Conservation (phyloP, 2,329 filamentous ascomycete species). For the Sporothrix phasma region DNA sequence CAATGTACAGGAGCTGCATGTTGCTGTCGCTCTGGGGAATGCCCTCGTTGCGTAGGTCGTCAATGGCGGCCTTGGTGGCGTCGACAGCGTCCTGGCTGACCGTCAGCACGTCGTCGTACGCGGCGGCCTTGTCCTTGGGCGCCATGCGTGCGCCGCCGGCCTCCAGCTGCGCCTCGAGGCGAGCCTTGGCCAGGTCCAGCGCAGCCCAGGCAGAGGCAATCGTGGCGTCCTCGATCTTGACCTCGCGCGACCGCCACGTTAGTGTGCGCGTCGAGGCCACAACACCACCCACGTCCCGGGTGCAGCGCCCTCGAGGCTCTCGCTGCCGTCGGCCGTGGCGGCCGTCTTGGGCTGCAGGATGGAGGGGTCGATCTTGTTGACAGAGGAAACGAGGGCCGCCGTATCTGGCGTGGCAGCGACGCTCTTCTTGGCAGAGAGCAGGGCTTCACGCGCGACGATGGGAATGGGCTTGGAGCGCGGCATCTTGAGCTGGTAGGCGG, state of each 20-base stretch:
- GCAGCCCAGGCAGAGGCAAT: conserved; percentile 76
- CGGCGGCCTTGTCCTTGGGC: conserved; percentile 63
- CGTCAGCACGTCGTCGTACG: conserved; percentile 84
- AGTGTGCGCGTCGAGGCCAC: conserved; percentile 61
- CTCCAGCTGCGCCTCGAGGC: conserved; percentile 39
- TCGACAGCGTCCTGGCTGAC: conserved; percentile 91
- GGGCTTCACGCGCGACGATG: conserved; percentile 67
- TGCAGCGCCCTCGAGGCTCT: conserved; percentile 26
- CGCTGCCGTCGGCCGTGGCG: conserved; percentile 29
- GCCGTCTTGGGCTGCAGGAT: conserved; percentile 48
- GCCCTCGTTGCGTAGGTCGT: conserved; percentile 76
- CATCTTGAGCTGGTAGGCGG: conserved; percentile 83
- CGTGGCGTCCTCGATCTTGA: conserved; percentile 83
- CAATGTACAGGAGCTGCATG: conserved; percentile 89
- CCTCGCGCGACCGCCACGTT: conserved; percentile 74
- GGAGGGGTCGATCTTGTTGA: conserved; percentile 61
- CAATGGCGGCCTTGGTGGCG: conserved; percentile 84
- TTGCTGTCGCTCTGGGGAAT: conserved; percentile 72
- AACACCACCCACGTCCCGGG: conserved; percentile 22
- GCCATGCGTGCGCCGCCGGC: conserved; percentile 36
- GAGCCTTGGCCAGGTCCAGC: conserved; percentile 46
- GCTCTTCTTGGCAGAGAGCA: conserved; percentile 52
- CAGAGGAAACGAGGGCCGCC: conserved; percentile 48
- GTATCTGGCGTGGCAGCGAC: conserved; percentile 60
- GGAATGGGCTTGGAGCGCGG: conserved; percentile 75